Conservation (phyloP, 495 filamentous ascomycete species). For the Acidomyces sp. region DNA sequence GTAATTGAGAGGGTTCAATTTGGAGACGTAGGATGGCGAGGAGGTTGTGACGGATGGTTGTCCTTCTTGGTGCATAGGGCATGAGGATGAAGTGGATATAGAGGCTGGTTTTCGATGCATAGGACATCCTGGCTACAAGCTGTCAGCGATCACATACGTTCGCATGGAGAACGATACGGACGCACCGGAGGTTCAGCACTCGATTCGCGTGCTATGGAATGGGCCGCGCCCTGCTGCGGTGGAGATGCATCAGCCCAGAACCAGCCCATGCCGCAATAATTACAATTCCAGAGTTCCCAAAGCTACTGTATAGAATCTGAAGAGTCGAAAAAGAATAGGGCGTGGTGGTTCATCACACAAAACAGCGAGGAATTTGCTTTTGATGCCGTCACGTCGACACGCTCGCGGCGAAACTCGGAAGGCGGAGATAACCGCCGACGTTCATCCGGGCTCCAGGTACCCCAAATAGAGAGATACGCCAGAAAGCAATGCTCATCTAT, state of each 20-base stretch:
- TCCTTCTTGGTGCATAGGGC: conserved; percentile 32
- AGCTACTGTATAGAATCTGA: too few relatives aligned
- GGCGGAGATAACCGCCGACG: neutral
- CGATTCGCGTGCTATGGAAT: conserved; percentile 27
- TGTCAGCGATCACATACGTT: conserved; percentile 25
- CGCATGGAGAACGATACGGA: conserved; percentile 16
- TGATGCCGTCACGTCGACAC: too few relatives aligned
- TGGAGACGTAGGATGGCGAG: conserved; percentile 44
- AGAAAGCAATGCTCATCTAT: too few relatives aligned
- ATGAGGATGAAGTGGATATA: conserved; percentile 32
- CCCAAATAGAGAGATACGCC: neutral
- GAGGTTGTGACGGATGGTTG: conserved; percentile 33
- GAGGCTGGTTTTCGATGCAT: conserved; percentile 56
- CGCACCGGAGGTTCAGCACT: conserved; percentile 56
- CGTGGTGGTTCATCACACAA: too few relatives aligned
- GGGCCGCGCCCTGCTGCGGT: conserved; percentile 34
- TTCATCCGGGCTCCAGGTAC: too few relatives aligned
- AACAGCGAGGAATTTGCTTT: too few relatives aligned
- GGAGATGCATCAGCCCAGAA: conserved; percentile 76
- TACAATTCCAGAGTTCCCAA: too few relatives aligned
- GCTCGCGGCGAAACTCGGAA: neutral
- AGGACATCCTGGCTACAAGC: conserved; percentile 64
- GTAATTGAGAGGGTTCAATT: conserved; percentile 87
- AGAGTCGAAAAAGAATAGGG: too few relatives aligned
- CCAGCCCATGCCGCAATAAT: conserved; percentile 98